Evolutionary conservation across 2,329 filamentous ascomycete genomes (phyloP).

Genomic region (Chaetomium strumarium): DNA sequence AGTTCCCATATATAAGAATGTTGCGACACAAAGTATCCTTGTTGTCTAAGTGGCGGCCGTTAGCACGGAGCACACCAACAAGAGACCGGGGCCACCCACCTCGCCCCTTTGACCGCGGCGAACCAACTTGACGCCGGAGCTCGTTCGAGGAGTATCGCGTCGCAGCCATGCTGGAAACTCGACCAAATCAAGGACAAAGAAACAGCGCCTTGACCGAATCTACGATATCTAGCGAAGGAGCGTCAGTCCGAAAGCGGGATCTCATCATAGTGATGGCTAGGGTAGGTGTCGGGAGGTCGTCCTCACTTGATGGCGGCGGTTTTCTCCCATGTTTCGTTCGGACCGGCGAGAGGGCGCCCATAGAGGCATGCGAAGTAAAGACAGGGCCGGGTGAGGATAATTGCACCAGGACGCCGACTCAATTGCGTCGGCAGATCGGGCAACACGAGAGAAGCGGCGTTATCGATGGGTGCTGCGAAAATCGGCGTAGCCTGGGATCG

Average conservation of each 20-base stretch:
- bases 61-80: slow-evolving; percentile 9
- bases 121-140: slow-evolving; percentile 48
- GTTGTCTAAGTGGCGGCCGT: slow-evolving; percentile 49
- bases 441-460: background rate
- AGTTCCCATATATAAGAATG: slow-evolving; percentile 88
- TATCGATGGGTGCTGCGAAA: background rate
- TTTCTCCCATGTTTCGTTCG: slow-evolving; percentile 46
- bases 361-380: slow-evolving; percentile 25
- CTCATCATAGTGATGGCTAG: slow-evolving; percentile 6
- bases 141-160: slow-evolving; percentile 42
- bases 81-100: slow-evolving; percentile 15
- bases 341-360: slow-evolving; percentile 38
- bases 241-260: slow-evolving; percentile 16
- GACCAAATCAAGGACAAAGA: slow-evolving; percentile 21
- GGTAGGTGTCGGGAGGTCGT: background rate
- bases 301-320: slow-evolving; percentile 40
- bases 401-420: slow-evolving; percentile 4
- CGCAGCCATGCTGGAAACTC: slow-evolving; percentile 37
- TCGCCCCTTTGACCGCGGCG: slow-evolving; percentile 51
- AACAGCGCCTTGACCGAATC: slow-evolving; percentile 34
- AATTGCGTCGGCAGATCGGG: slow-evolving; percentile 5
- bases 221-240: slow-evolving; percentile 37
- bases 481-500: background rate
- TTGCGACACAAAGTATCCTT: slow-evolving; percentile 91
- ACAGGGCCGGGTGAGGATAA: slow-evolving; percentile 14